Percentiles rank a stretch among this genome's conserved stretches.
phyloP scores from a whole-genome alignment of 345 rosid species.

The Salix arbutifolia region DNA sequence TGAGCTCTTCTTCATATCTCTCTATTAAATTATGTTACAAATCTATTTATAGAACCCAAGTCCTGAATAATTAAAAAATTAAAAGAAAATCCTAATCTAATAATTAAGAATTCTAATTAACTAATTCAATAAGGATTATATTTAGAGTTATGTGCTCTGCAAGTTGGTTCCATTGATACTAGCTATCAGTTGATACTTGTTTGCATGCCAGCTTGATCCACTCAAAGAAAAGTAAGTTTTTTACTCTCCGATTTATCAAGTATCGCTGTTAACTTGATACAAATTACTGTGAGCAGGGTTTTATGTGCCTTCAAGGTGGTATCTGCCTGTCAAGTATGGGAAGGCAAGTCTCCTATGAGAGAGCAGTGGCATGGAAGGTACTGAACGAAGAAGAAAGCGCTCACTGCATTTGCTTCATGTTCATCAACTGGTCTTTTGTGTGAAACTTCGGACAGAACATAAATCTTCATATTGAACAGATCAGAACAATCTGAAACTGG shows the following conservation, averaged over 20 bases:
- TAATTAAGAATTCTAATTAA: no score
- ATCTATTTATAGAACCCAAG: no score
- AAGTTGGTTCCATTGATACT: background rate
- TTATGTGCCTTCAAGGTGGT: constrained; percentile 66
- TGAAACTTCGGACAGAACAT: constrained; percentile 22
- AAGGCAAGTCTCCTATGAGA: constrained; percentile 73
- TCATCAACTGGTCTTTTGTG: constrained; percentile 81
- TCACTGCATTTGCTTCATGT: constrained; percentile 85
- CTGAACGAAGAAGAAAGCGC: constrained; percentile 61
- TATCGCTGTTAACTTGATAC: background rate
- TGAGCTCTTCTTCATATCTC: no score
- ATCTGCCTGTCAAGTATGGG: constrained; percentile 89
- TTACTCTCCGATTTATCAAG: background rate
- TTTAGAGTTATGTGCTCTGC: background rate
- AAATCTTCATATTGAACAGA: background rate
- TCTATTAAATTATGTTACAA: no score
- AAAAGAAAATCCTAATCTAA: no score
- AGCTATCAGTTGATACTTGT: background rate
- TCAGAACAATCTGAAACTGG: background rate
- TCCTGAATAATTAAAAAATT: no score
- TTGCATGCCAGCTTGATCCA: no score
- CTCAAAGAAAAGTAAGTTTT: background rate
- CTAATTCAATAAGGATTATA: no score
- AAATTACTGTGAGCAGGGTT: constrained; percentile 44
- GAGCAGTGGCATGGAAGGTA: constrained; percentile 86